Evolutionary conservation across 2,329 filamentous ascomycete species (phyloP).

Genomic region (Calonectria henricotiae): DNA sequence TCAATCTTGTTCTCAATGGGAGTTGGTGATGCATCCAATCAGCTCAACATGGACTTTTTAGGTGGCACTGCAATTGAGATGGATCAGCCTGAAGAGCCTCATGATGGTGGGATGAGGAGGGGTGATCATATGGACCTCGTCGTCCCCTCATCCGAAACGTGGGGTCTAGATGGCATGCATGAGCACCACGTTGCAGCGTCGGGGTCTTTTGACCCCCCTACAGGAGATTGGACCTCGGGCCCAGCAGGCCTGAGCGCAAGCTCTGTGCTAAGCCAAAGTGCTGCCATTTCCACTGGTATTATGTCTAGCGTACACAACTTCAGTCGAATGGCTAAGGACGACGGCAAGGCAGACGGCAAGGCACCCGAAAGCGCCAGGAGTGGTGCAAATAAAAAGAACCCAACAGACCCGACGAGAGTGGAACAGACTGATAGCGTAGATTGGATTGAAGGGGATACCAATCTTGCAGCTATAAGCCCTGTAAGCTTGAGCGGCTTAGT

Average conservation of each 20-base stretch:
- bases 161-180: constrained; percentile 51
- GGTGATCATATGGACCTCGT: constrained; percentile 52
- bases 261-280: constrained; percentile 51
- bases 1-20: constrained; percentile 52
- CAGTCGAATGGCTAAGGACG: constrained; percentile 37
- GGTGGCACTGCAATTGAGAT: constrained; percentile 52
- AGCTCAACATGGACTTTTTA: constrained; percentile 54
- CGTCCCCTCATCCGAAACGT: constrained; percentile 49
- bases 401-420: constrained; percentile 12
- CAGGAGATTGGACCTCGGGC: constrained; percentile 51
- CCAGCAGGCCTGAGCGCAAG: constrained; percentile 54
- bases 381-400: constrained; percentile 3
- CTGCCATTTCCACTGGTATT: constrained; percentile 49
- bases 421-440: constrained; percentile 13
- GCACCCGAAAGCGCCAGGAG: not conserved
- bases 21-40: constrained; percentile 44
- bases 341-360: not conserved
- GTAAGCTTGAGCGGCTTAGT: constrained; percentile 56
- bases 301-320: constrained; percentile 46
- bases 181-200: constrained; percentile 39
- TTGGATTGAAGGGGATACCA: constrained; percentile 39
- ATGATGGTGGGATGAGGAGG: constrained; percentile 34
- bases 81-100: constrained; percentile 44
- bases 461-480: constrained; percentile 48
- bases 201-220: constrained; percentile 49